Conservation (phyloP, 805 yeast genomes). For the Candida succiphila region DNA sequence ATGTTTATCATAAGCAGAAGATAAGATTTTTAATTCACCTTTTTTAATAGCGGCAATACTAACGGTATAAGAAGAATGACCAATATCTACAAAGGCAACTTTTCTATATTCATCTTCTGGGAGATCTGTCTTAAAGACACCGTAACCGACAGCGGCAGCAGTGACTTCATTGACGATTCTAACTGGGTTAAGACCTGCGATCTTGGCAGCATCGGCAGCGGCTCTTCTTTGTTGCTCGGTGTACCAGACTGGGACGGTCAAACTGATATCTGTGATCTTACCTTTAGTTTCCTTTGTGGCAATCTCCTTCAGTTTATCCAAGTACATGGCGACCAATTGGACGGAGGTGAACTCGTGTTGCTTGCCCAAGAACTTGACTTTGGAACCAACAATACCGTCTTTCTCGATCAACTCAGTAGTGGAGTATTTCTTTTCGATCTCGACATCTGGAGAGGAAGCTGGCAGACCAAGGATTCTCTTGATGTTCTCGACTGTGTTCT, state of each 20-base stretch:
- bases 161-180: constrained; percentile 96
- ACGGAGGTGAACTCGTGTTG: constrained; percentile 73
- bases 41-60: constrained; percentile 84
- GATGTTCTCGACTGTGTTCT: constrained; percentile 91
- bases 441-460: constrained; percentile 66
- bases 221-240: constrained; percentile 96
- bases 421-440: constrained; percentile 62
- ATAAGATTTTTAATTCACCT: constrained; percentile 91
- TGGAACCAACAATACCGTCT: constrained; percentile 72
- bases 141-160: constrained; percentile 98
- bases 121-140: constrained; percentile 94
- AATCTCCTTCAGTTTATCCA: constrained; percentile 79
- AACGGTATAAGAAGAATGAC: constrained; percentile 92
- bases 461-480: constrained; percentile 86
- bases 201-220: constrained; percentile 85
- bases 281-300: constrained; percentile 76
- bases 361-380: constrained; percentile 78
- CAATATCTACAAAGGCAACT: constrained; percentile 92
- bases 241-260: constrained; percentile 97
- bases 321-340: constrained; percentile 91
- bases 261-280: constrained; percentile 75
- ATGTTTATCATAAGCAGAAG: constrained; percentile 88
- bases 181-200: constrained; percentile 97
- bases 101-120: constrained; percentile 90
- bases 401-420: constrained; percentile 61